Evolutionary conservation across 2,329 filamentous ascomycete genomes (phyloP).

Genomic region (Colletotrichum lini): DNA sequence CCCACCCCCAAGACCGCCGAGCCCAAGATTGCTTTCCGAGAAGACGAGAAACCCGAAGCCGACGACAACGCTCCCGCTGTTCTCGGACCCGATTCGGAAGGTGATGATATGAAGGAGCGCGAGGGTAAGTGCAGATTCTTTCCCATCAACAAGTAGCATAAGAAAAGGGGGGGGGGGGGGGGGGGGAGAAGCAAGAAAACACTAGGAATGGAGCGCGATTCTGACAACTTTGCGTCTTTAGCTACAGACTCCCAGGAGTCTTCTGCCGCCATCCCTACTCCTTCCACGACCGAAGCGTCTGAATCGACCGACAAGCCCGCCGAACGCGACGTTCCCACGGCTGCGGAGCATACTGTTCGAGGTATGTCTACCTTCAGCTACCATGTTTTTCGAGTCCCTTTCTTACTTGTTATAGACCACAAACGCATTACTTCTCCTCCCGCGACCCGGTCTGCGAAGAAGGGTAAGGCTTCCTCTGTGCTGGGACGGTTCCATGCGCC

Average conservation of each 20-base stretch:
- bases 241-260: constrained; percentile 18
- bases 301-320: constrained; percentile 36
- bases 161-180: no score
- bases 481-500: neutral
- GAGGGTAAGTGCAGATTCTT: constrained; percentile 24
- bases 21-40: constrained; percentile 4
- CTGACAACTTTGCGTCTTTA: neutral
- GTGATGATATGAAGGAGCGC: constrained; percentile 15
- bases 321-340: constrained; percentile 15
- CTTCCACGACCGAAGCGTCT: constrained; percentile 18
- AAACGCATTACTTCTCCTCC: constrained; percentile 2
- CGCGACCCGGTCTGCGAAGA: neutral
- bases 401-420: constrained; percentile 16
- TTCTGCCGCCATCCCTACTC: constrained; percentile 16
- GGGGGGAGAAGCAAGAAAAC: neutral
- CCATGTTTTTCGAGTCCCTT: neutral
- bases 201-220: neutral
- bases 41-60: constrained; percentile 11
- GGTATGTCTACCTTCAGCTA: constrained; percentile 12
- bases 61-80: neutral
- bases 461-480: neutral
- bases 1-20: constrained; percentile 38
- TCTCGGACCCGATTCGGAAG: neutral
- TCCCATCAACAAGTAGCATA: no score
- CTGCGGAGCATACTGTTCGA: constrained; percentile 13